phyloP scores from a whole-genome alignment of 805 yeast species.

The Cyberlindnera galapagoensis region DNA sequence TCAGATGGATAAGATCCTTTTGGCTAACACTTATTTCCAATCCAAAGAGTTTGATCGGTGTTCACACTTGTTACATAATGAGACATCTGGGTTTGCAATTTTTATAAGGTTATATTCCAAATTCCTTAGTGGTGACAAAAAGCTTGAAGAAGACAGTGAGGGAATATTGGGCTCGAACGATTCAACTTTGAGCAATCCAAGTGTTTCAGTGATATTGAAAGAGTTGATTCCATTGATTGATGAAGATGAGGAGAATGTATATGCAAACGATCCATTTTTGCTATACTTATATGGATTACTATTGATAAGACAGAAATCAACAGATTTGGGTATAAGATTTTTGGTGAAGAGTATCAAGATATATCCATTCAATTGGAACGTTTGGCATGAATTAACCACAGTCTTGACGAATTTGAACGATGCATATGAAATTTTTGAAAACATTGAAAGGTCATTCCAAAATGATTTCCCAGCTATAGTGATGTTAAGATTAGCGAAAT shows the following conservation, averaged over 20 bases:
- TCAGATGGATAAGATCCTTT: conserved; percentile 41
- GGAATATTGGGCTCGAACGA: conserved; percentile 47
- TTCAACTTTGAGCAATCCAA: conserved; percentile 23
- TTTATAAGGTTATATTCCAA: conserved; percentile 67
- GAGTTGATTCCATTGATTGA: conserved; percentile 33
- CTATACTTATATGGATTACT: conserved; percentile 68
- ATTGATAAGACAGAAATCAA: conserved; percentile 54
- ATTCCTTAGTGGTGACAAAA: conserved; percentile 73
- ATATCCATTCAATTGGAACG: conserved; percentile 89
- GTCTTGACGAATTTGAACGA: conserved; percentile 59
- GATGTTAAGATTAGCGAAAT: conserved; percentile 16
- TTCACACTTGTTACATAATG: conserved; percentile 47
- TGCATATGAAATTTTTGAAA: conserved; percentile 29
- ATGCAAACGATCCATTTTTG: conserved; percentile 46
- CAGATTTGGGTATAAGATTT: conserved; percentile 50
- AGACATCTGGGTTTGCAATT: conserved; percentile 41
- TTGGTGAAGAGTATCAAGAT: conserved; percentile 54
- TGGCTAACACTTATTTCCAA: conserved; percentile 72
- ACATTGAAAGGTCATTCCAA: conserved; percentile 16
- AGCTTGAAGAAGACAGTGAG: conserved; percentile 62
- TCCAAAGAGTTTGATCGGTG: conserved; percentile 83
- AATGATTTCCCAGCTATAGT: conserved; percentile 9
- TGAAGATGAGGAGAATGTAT: conserved; percentile 25
- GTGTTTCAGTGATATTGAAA: conserved; percentile 31
- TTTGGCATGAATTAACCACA: conserved; percentile 76